phyloP scores from a whole-genome alignment of 2,329 filamentous ascomycete genomes.

The Corynespora cassiicola region DNA sequence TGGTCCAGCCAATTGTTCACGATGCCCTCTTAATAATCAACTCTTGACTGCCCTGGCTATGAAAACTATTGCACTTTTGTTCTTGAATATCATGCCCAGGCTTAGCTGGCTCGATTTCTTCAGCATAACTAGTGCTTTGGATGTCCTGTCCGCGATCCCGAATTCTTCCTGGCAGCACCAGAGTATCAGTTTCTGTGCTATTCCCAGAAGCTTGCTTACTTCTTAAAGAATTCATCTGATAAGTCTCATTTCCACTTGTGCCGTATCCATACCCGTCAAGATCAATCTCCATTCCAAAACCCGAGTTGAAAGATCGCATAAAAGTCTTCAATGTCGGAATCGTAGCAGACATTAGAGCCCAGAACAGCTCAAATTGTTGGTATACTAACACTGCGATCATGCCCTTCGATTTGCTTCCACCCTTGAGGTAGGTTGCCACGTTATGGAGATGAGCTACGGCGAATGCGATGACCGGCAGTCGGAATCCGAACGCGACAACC shows the following conservation, averaged over 20 bases:
- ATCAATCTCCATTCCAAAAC: conserved; percentile 19
- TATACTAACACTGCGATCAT: conserved; percentile 26
- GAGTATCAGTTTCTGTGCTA: conserved; percentile 1
- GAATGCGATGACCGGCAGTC: conserved; percentile 18
- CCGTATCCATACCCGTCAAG: conserved; percentile 9
- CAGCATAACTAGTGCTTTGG: neutral
- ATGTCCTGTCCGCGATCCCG: neutral
- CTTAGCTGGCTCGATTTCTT: neutral
- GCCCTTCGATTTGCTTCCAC: conserved; percentile 7
- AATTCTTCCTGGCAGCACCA: neutral
- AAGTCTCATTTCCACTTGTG: conserved; percentile 3
- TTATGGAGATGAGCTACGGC: conserved; percentile 18
- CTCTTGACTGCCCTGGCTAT: conserved; percentile 11
- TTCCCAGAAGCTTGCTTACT: neutral
- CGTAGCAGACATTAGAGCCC: conserved; percentile 33
- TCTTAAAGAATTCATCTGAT: conserved; percentile 2
- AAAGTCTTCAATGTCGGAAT: conserved; percentile 37
- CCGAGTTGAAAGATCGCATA: conserved; percentile 22
- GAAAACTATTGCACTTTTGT: conserved; percentile 1
- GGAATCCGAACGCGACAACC: conserved; percentile 32
- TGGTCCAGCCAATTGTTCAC: too few relatives aligned
- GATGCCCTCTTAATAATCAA: conserved; percentile 13
- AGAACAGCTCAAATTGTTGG: conserved; percentile 35
- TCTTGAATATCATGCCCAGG: neutral
- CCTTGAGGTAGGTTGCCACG: conserved; percentile 21